Evolutionary conservation across 1,284 basidiomycete species (phyloP), one percentile per base, ranked within the genome.

Genomic region (Marasmius sp.): DNA sequence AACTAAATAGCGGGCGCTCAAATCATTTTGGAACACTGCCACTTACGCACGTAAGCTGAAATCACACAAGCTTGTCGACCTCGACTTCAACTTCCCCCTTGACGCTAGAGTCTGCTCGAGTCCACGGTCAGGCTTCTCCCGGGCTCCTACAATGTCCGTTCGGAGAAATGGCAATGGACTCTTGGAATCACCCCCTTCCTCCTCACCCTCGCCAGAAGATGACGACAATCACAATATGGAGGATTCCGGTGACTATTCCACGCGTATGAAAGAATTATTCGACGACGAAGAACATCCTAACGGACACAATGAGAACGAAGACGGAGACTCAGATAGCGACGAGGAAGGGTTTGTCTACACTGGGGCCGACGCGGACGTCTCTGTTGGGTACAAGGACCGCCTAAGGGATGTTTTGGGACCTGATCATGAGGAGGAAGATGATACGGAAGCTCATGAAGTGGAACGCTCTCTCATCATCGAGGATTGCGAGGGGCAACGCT

Each of bases 221-320:
- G 67, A 68, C 49, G 70, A 67, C 27, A 72, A 72, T 47, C 51
- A 65, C 16, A n/a, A 11, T 47, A 20, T 50, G 64, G 61, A 67
- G n/a, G 61, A 77, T 61, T 72, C 66, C 22, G 86, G 84, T 2
- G 85, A 89, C 71, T 93, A 93, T 70, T 85, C 88, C 7, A 77
- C 85, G 48, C 87, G 85, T 62, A 87, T 93, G 83, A 87, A 86
- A 54, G 91, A 93, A 66, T 78, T 92, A 33, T 82, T 93, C 59
- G 81, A 78, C 56, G 84, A 80, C 51, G 81, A 81, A 60, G 81
- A 81, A 55, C 78, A 77, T 50, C 69, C 75, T 36, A 76, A 78
- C 61, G 77, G 77, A 54, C 71, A 72, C 20, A 67, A 75, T 9
- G 72, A 71, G 8, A 75, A 75, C n/a, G 75, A 73, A 4, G 78